These are phyloP conservation scores for Pythium rishiriense DNA, from an alignment of 352 stramenopile species.

Conservation along the genomic window DNA sequence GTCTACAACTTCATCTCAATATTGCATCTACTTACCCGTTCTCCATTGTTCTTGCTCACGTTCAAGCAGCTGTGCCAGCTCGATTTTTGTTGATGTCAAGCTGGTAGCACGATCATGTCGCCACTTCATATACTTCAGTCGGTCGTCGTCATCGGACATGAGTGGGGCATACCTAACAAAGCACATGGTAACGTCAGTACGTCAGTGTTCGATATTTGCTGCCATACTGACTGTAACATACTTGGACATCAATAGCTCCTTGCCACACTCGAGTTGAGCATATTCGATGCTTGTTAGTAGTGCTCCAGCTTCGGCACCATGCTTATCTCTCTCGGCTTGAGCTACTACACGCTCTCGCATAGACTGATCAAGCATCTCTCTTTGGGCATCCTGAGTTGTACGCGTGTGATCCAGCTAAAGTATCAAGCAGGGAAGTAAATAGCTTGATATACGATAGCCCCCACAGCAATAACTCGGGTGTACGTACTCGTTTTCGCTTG, in stretches of 20 bases:
- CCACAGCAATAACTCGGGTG: neutral
- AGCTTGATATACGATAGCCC: no score
- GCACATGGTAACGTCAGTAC: neutral
- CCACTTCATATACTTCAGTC: constrained; percentile 59
- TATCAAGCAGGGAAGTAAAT: neutral
- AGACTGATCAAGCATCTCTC: constrained; percentile 4
- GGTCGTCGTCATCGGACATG: constrained; percentile 38
- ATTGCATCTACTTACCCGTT: constrained; percentile 25
- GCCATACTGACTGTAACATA: neutral
- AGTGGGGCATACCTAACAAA: constrained; percentile 39
- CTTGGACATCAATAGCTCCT: constrained; percentile 18
- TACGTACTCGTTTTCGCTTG: constrained; percentile 29
- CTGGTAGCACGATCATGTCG: constrained; percentile 46
- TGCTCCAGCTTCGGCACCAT: neutral
- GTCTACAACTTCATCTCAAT: neutral
- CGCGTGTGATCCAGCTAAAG: constrained; percentile 13
- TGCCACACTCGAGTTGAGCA: constrained; percentile 8
- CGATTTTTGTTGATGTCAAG: constrained; percentile 34
- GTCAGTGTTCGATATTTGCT: neutral
- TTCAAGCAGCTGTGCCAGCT: constrained; percentile 34
- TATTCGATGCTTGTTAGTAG: neutral
- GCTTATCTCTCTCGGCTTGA: neutral
- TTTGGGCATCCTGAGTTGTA: neutral
- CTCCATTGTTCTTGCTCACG: constrained; percentile 33
- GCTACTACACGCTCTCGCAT: neutral